These are phyloP conservation scores for Cadophora sp. DNA, from an alignment of 2,329 filamentous ascomycete genomes.

Conservation along the genomic window DNA sequence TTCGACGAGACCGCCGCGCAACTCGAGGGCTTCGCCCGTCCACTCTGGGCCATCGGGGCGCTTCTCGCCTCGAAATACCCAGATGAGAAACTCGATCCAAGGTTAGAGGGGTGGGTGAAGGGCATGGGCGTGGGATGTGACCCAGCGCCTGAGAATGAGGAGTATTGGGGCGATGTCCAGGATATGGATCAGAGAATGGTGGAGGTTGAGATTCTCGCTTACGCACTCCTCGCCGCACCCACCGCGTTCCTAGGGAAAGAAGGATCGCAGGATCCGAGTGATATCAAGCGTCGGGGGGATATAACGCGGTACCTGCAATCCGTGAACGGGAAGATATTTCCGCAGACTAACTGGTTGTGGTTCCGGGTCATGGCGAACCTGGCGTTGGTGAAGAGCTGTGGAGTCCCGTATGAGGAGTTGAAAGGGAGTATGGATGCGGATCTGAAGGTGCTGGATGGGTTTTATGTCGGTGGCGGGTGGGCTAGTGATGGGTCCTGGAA, in stretches of 20 bases:
- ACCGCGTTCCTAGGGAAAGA: constrained; percentile 42
- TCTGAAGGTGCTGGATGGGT: constrained; percentile 52
- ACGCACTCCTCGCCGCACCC: constrained; percentile 54
- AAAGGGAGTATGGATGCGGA: constrained; percentile 51
- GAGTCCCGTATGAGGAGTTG: constrained; percentile 47
- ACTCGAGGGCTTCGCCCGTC: constrained; percentile 52
- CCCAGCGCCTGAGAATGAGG: constrained; percentile 42
- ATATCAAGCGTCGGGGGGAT: constrained; percentile 45
- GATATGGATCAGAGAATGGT: constrained; percentile 61
- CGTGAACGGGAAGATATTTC: constrained; percentile 54
- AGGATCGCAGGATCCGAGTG: constrained; percentile 32
- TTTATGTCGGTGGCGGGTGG: constrained; percentile 56
- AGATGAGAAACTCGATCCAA: constrained; percentile 10
- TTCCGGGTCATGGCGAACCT: constrained; percentile 59
- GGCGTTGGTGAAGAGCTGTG: constrained; percentile 52
- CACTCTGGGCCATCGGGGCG: constrained; percentile 39
- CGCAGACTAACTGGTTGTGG: constrained; percentile 59
- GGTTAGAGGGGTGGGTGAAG: constrained; percentile 27
- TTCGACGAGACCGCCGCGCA: constrained; percentile 55
- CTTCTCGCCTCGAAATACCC: constrained; percentile 27
- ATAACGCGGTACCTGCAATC: constrained; percentile 51
- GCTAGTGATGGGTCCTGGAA: constrained; percentile 55
- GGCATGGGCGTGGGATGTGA: constrained; percentile 34
- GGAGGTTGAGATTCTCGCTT: constrained; percentile 58
- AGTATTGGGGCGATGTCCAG: constrained; percentile 57